These are phyloP conservation scores for Populus euphratica DNA, from an alignment of 345 rosid genomes.

Conservation along the genomic window DNA sequence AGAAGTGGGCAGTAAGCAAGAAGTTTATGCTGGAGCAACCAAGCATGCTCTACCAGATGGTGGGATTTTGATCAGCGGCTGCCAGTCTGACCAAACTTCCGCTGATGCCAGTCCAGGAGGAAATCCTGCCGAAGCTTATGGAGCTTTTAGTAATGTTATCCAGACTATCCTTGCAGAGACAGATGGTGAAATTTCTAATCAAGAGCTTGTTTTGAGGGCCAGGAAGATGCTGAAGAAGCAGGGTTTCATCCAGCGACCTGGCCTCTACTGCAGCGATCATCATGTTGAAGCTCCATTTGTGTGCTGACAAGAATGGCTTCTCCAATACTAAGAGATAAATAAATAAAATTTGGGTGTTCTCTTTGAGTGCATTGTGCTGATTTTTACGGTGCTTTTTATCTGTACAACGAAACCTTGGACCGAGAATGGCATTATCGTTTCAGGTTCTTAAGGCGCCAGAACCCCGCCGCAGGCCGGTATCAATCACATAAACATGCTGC, in stretches of 20 bases:
- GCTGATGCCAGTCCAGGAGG: conserved; percentile 93
- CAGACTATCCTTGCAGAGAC: conserved; percentile 70
- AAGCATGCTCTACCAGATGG: conserved; percentile 63
- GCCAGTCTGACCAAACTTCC: conserved; percentile 89
- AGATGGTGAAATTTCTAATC: conserved; percentile 51
- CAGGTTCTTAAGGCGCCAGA: background rate
- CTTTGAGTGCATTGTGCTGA: background rate
- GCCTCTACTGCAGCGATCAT: conserved; percentile 81
- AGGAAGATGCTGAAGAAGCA: conserved; percentile 61
- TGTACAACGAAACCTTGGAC: background rate
- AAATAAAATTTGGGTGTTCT: background rate
- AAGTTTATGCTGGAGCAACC: conserved; percentile 72
- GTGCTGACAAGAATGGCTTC: conserved; percentile 24
- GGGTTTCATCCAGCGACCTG: conserved; percentile 93
- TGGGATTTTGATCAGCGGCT: conserved; percentile 86
- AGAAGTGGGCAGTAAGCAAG: conserved; percentile 59
- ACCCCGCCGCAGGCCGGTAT: background rate
- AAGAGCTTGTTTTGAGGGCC: conserved; percentile 58
- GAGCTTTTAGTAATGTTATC: conserved; percentile 92
- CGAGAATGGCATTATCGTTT: background rate
- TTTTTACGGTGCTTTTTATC: background rate
- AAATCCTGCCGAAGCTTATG: conserved; percentile 60
- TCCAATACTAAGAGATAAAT: background rate
- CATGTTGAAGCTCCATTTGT: conserved; percentile 58
- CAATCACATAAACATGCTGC: background rate